Evolutionary conservation across 2,329 filamentous ascomycete species (phyloP), one percentile per base, ranked within the genome.

Genomic region (Pyrenophora graminea): DNA sequence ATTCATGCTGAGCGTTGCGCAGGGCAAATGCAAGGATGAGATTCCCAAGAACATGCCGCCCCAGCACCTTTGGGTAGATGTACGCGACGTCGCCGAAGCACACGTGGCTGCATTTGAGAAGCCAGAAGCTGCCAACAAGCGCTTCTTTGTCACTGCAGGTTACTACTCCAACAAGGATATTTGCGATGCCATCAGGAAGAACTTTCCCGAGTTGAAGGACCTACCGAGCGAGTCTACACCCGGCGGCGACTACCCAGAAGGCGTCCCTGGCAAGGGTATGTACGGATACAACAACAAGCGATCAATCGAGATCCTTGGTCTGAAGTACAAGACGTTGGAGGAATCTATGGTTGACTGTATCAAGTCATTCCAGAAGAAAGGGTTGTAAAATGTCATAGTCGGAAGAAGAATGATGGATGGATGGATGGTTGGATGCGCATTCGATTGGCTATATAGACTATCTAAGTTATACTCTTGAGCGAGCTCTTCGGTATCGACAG

Each of bases 91-190:
- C 0, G 86, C 86, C 0, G 70, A 80, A 5, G 82, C 82, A 0
- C 86, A 89, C 56, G 79, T 89, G n/a, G 77, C 77, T 19, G 84
- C 85, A 0, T 74, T 79, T 1, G 78, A 83, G 55, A 76, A 82
- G 21, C 77, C 80, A 0, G 81, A 82, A 17, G 79, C 79, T 6
- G 85, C 82, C 1, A 83, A 81, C 31, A 81, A 85, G 69, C 79
- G 87, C 1, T 89, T 87, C 73, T 85, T 88, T 64, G 81, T 85
- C 0, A 61, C 64, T 0, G 80, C 80, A 0, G 83, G 81, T 0
- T 77, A 81, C 61, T 88, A 86, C 65, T 80, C 76, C 45, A 88
- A 88, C 67, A 80, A 81, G 63, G 76, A 80, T 63, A 80, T 87
- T 31, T 78, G 76, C 0, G 77, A 84, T 43, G 76, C 83, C 33